These are phyloP conservation scores for Calonectria ilicicola DNA, from an alignment of 2,329 filamentous ascomycete genomes.

Conservation along the genomic window DNA sequence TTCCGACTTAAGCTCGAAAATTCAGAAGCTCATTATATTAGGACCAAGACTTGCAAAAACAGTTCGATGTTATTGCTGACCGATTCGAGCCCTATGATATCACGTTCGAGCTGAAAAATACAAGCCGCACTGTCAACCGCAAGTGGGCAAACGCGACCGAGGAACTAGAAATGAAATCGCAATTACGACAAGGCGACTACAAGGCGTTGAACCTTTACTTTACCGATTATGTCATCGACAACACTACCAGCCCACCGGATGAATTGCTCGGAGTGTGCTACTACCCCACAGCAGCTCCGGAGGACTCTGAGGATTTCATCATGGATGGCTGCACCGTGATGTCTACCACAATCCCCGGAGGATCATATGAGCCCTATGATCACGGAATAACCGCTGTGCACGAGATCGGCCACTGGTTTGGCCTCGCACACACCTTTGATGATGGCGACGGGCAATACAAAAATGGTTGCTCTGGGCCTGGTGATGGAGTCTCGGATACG, in stretches of 20 bases:
- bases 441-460: not conserved
- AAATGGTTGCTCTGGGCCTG: not conserved
- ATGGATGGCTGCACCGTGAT: not conserved
- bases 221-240: not conserved
- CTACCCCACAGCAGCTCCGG: not conserved
- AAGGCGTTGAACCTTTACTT: not conserved
- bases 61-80: not conserved
- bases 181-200: not conserved
- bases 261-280: not conserved
- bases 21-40: not conserved
- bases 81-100: not conserved
- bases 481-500: not conserved
- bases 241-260: too few relatives aligned
- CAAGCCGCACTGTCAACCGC: not conserved
- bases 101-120: not conserved
- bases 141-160: not conserved
- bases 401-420: conserved; percentile 2
- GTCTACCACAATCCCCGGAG: not conserved
- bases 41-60: not conserved
- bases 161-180: not conserved
- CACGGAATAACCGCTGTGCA: not conserved
- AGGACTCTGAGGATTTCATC: not conserved
- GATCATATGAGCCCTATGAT: not conserved
- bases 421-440: not conserved
- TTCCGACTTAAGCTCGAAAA: not conserved